Evolutionary conservation across 2,329 filamentous ascomycete species (phyloP), one percentile per base, ranked within the genome.

Genomic region (Aspergillus clavatus): DNA sequence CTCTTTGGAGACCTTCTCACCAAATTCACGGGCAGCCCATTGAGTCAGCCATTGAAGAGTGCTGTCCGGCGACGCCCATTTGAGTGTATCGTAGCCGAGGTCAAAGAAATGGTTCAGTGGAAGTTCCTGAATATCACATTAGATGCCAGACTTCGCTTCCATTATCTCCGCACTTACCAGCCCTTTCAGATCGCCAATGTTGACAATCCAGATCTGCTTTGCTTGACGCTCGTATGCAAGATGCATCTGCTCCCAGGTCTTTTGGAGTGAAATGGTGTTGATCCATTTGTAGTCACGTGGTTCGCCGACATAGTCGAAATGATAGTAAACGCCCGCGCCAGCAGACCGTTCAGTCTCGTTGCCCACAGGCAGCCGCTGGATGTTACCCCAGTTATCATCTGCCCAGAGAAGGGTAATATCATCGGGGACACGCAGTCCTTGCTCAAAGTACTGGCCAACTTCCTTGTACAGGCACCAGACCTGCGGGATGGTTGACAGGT

Each of bases 381-480:
- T 74, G 60, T 84, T 82, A 8, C 82, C 82, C 72, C 74, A 84
- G 65, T 85, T 86, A 65, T 87, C 83, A 59, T 86, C 83, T 0
- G 81, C 75, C 77, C 82, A 86, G 4, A 86, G 71, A 19, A 87
- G 69, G 1, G 81, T 86, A 22, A 87, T 77, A 56, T 84, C 77
- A 28, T 86, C 82, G 0, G 83, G 65, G 62, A 85, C 75, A 2
- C 69, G 67, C 59, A 87, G 73, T 1, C 83, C 83, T 12, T 78
- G 72, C 46, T 83, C 79, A 46, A 83, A 80, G 60, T 87, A 87
- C 5, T 78, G 77, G 65, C 84, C 82, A 2, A 88, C 83, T 60
- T 88, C 84, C 59, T 86, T 87, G 66, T 87, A 88, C 49, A 87
- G 67, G 55, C 82, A 86, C 83, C 84, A 87, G 66, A 83, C 75